These are phyloP conservation scores for Tricholoma furcatifolium DNA, from an alignment of 768 basidiomycete species.

Conservation along the genomic window DNA sequence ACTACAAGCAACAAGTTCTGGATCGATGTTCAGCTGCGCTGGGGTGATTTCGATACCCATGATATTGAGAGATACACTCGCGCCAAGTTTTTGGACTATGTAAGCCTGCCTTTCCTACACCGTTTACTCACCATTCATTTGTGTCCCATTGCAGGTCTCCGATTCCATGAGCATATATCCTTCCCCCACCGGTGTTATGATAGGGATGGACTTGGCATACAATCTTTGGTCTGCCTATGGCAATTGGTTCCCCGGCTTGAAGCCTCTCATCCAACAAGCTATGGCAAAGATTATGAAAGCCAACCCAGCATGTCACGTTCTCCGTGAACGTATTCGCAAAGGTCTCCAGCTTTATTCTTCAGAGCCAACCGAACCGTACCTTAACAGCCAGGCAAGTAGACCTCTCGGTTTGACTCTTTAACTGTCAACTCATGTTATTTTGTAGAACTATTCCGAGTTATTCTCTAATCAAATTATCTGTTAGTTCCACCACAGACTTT, in stretches of 20 bases:
- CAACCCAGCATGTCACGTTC: constrained; percentile 94
- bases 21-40: constrained; percentile 93
- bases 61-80: constrained; percentile 99
- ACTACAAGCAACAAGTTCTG: constrained; percentile 99
- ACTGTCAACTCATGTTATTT: background rate
- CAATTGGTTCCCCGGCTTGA: constrained; percentile 99
- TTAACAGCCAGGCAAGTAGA: constrained; percentile 80
- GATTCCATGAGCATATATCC: constrained; percentile 99
- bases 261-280: constrained; percentile 96
- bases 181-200: constrained; percentile 97
- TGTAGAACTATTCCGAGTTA: constrained; percentile 87
- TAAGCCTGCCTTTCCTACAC: constrained; percentile 31
- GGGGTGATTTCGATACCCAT: constrained; percentile 99
- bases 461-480: constrained; percentile 99
- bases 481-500: constrained; percentile 25
- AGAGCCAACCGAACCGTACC: constrained; percentile 97
- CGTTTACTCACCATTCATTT: background rate
- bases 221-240: constrained; percentile 99
- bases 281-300: constrained; percentile 99
- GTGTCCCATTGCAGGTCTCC: constrained; percentile 54
- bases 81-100: constrained; percentile 98
- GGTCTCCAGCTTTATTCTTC: constrained; percentile 98
- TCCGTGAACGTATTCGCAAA: constrained; percentile 98
- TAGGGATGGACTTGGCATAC: constrained; percentile 98
- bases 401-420: background rate